Percentiles rank a stretch among this genome's conserved stretches.
phyloP scores from a whole-genome alignment of 1,284 basidiomycete species.

The Puccinia polysora region DNA sequence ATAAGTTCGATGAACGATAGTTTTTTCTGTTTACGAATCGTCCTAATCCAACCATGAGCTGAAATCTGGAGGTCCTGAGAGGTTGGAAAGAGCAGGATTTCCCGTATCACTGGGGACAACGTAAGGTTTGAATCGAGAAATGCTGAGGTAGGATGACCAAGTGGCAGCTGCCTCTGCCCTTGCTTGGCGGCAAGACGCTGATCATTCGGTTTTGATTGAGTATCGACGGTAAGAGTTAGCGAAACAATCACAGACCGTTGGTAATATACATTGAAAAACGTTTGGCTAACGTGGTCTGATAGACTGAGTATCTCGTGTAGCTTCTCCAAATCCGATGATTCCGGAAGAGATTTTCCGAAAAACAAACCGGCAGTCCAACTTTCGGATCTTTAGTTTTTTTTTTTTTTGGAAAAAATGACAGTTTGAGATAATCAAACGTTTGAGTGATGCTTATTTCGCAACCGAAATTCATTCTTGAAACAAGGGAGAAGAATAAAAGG shows the following conservation, averaged over 20 bases:
- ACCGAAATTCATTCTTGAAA: too few relatives aligned
- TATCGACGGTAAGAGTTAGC: not conserved
- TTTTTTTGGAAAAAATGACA: too few relatives aligned
- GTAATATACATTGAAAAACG: not conserved
- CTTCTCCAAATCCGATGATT: not conserved
- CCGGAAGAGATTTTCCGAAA: conserved; percentile 16
- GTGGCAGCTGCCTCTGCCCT: not conserved
- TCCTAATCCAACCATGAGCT: conserved; percentile 34
- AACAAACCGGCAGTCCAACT: conserved; percentile 21
- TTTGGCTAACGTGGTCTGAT: not conserved
- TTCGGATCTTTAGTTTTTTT: conserved; percentile 9
- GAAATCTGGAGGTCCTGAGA: not conserved
- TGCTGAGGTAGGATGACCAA: not conserved
- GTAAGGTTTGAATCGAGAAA: conserved; percentile 50
- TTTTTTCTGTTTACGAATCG: conserved; percentile 30
- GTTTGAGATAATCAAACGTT: too few relatives aligned
- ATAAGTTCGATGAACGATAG: conserved; percentile 19
- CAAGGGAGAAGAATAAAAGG: not conserved
- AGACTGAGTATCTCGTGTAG: conserved; percentile 1
- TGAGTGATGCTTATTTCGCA: too few relatives aligned
- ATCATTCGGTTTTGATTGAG: not conserved
- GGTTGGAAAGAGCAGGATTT: conserved; percentile 21
- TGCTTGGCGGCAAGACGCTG: not conserved
- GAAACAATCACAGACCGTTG: too few relatives aligned
- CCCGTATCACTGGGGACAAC: conserved; percentile 11